Percentiles rank a stretch among this genome's conserved stretches.
Evolutionary conservation across 1,139 yeast species (phyloP).

Genomic region (Sugiyamaella japonica): DNA sequence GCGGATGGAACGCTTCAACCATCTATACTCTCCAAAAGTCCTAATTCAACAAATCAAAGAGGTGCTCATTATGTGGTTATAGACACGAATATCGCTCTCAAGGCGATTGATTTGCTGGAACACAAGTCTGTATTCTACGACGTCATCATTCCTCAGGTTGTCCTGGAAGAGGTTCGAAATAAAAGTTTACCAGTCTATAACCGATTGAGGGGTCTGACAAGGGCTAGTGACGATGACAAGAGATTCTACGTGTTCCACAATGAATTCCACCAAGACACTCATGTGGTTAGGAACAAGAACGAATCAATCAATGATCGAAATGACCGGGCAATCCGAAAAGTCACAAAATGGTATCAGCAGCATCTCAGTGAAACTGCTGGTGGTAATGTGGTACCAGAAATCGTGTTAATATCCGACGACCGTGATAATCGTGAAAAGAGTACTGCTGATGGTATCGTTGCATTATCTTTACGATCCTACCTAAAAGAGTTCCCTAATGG

Average conservation of each 20-base stretch:
- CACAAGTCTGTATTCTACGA: conserved; percentile 76
- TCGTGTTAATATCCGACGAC: conserved; percentile 78
- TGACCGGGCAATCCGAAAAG: conserved; percentile 83
- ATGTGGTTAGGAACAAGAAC: conserved; percentile 57
- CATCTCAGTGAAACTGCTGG: conserved; percentile 52
- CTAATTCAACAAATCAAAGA: conserved; percentile 56
- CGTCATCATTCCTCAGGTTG: conserved; percentile 91
- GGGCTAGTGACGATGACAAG: conserved; percentile 64
- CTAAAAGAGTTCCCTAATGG: conserved; percentile 71
- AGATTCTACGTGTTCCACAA: conserved; percentile 91
- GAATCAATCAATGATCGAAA: conserved; percentile 89
- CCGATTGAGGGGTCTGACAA: conserved; percentile 74
- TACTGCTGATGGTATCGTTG: conserved; percentile 51
- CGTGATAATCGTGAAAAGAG: conserved; percentile 65
- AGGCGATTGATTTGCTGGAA: conserved; percentile 88
- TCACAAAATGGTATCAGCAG: conserved; percentile 66
- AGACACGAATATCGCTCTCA: conserved; percentile 86
- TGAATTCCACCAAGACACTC: conserved; percentile 78
- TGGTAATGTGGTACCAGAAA: conserved; percentile 37
- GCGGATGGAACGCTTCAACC: conserved; percentile 47
- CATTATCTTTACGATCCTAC: conserved; percentile 63
- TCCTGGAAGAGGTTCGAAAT: conserved; percentile 88
- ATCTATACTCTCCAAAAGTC: conserved; percentile 47
- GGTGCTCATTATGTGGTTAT: conserved; percentile 76
- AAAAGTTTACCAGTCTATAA: conserved; percentile 86